Evolutionary conservation across 768 basidiomycete genomes (phyloP).

Genomic region (Tremella fuciformis): DNA sequence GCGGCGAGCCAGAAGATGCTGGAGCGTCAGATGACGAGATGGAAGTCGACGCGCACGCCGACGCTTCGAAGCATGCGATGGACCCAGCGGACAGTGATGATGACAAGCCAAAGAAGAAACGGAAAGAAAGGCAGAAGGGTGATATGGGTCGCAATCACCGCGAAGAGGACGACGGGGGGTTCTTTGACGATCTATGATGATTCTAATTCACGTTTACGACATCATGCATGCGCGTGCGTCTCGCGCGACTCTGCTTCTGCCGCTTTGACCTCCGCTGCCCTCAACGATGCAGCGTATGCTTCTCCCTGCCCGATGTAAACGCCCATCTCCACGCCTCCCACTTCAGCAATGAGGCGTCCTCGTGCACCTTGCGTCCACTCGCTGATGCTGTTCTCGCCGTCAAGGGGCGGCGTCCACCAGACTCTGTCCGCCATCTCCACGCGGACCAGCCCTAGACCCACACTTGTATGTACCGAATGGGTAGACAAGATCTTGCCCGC

Average conservation of each 20-base stretch:
- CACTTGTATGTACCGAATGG: conserved; percentile 49
- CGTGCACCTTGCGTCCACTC: conserved; percentile 56
- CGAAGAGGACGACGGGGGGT: conserved; percentile 7
- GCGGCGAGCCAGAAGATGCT: conserved; percentile 4
- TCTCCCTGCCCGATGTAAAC: conserved; percentile 30
- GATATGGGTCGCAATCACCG: conserved; percentile 5
- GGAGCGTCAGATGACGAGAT: conserved; percentile 11
- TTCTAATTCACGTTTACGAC: neutral
- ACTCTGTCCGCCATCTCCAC: conserved; percentile 67
- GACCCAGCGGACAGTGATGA: conserved; percentile 14
- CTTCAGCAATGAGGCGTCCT: conserved; percentile 34
- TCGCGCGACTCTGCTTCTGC: too few species aligned
- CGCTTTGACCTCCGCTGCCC: neutral
- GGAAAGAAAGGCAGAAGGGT: conserved; percentile 16
- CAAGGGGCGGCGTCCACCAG: conserved; percentile 23
- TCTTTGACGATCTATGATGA: conserved; percentile 24
- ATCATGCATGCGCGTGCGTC: neutral
- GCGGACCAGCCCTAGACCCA: conserved; percentile 76
- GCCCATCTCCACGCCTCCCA: conserved; percentile 24
- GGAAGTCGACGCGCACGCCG: conserved; percentile 12
- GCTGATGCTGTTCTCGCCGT: conserved; percentile 43
- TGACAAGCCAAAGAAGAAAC: conserved; percentile 16
- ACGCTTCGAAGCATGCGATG: conserved; percentile 18
- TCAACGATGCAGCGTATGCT: conserved; percentile 19
- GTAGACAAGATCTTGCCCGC: conserved; percentile 70